Base-by-base conservation (phyloP, 2,329 filamentous ascomycete species). In the Aurifilum marmelostoma region DNA sequence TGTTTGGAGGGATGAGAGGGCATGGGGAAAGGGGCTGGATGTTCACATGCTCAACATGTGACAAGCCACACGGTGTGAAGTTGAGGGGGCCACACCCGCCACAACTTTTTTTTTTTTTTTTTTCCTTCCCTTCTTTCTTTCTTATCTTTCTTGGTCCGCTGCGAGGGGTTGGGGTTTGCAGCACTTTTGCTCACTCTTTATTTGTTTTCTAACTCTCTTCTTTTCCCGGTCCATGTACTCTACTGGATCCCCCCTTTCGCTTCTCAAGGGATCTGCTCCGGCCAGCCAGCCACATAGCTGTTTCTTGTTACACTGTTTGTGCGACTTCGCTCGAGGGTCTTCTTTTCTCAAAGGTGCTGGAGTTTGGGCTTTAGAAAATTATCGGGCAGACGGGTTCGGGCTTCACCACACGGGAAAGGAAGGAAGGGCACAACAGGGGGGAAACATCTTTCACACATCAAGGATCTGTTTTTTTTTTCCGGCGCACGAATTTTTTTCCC, bases 341-440 rank as follows among this genome's bases (percentile, higher is more conserved):
- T 37, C 43, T 27, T 65, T 43, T 63, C 37, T 47, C 9, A 29
- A 69, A 56, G 56, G 58, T 63, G 60, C 47, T 41, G 66, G 67
- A 69, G 41, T 59, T 56, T 37, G 52, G 43, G 16, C n/a, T 47
- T 47, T 4, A 58, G n/a, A 66, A 18, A 64, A 39, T 52, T 61
- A 18, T 3, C 27, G 47, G 37, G 27, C 29, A 41, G 29, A 61
- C 60, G 27, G 60, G 47, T 39, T 27, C 37, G 67, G 63, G 67
- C 29, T 66, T 66, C 41, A 66, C 68, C 56, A 58, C 62, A 63
- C 68, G 68, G 68, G 61, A 68, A 65, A 43, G 65, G 47, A 52
- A 41, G 27, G 27, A 59, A 59, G 29, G 56, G 56, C 29, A 37
- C 14, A 34, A 37, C 56, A 21, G 11, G 29, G 56, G 56, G 32